These are phyloP conservation scores for Acanthamoeba culbertsoni DNA, from an alignment of 208 protist species.

Conservation along the genomic window DNA sequence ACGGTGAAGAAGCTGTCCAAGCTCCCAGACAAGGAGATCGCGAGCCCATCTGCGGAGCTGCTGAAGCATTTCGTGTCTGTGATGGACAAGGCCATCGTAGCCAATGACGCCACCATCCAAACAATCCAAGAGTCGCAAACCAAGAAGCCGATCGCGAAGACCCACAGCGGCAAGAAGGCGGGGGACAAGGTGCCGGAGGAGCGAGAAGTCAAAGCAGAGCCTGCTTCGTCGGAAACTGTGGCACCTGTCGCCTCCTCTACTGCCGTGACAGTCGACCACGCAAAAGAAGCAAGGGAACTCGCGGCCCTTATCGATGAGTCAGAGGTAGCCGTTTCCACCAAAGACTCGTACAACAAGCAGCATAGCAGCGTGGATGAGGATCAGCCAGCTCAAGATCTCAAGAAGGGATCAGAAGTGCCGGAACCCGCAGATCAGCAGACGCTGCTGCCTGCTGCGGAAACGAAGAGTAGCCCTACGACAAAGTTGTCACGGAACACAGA, in stretches of 20 bases:
- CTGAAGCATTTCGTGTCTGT: constrained; percentile 26
- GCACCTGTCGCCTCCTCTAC: not conserved
- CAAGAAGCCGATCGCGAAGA: not conserved
- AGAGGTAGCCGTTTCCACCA: not conserved
- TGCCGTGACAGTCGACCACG: not conserved
- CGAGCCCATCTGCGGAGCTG: not conserved
- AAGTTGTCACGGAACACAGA: too few species aligned
- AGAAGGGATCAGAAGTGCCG: too few species aligned
- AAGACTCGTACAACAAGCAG: too few species aligned
- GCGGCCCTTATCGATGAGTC: not conserved
- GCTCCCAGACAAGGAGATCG: not conserved
- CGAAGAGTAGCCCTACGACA: too few species aligned
- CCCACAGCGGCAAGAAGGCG: not conserved
- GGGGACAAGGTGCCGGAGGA: not conserved
- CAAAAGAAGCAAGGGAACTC: not conserved
- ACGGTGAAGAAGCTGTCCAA: constrained; percentile 45
- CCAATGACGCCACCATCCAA: constrained; percentile 20
- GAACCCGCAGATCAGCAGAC: too few species aligned
- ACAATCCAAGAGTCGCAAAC: not conserved
- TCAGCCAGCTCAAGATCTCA: too few species aligned
- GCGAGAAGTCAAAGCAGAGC: not conserved
- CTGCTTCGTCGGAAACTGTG: not conserved
- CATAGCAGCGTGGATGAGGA: too few species aligned
- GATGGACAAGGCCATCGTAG: constrained; percentile 1
- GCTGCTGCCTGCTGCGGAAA: too few species aligned